Evolutionary conservation across 2,329 filamentous ascomycete genomes (phyloP), one percentile per base, ranked within the genome.

Genomic region (Ophidiomyces ophidiicola): DNA sequence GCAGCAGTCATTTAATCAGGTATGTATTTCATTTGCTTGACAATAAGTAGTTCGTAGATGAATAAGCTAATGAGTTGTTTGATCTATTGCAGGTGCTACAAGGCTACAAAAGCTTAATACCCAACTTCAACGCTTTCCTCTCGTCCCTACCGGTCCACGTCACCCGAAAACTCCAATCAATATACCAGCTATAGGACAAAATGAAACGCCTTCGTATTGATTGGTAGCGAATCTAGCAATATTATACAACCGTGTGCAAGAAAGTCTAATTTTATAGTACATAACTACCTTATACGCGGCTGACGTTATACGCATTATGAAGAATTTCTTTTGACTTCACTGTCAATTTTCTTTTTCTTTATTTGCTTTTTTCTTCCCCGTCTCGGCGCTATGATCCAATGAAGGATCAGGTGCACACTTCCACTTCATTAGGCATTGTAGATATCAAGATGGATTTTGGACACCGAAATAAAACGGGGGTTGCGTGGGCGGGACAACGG

Each of bases 1-100:
- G 38, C 74, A 80, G 42, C 71, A 76, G 39, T 75, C 78, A 26
- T 92, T 93, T 60, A 77, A 83, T 55, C 76, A 80, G 61, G 84
- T 88, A 59, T 66, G 75, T 15, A 20, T 20, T 8, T 15, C 25
- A 8, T 19, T 32, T 21, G 20, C n/a, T 29, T 6, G 12, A n/a
- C 6, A 6, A 1, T n/a, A 15, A 3, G 23, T 33, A 35, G 3
- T 15, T 12, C 7, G 5, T 34, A 17, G 29, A 33, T 11, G 8
- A 11, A 7, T 17, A 2, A 7, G 14, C 42, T 48, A 41, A 43
- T 31, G 33, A 33, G 24, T 19, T 8, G 15, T 11, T 25, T 8
- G 10, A n/a, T 26, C 19, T 42, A 3, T 14, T 15, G 20, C 36
- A 64, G 61, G 61, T 62, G 34, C 53, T 67, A 38, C 61, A 64